Conservation (phyloP, 306 rosid genomes). For the Acacia confusa region DNA sequence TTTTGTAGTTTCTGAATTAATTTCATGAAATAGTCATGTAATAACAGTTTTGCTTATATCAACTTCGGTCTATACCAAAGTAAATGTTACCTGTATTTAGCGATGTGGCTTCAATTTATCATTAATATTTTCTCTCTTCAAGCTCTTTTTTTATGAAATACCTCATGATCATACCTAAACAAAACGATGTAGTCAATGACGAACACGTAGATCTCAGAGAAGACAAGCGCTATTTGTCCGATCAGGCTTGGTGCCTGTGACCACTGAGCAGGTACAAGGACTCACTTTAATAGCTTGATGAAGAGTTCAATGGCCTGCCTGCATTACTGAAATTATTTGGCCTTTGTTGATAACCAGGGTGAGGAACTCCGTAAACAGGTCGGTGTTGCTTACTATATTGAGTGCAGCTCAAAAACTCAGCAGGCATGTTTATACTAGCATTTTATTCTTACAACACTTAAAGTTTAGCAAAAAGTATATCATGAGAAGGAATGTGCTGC, state of each 20-base stretch:
- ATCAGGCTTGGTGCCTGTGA: slow-evolving; percentile 88
- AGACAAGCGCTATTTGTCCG: slow-evolving; percentile 81
- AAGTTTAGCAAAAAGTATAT: not conserved
- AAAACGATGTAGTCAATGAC: slow-evolving; percentile 2
- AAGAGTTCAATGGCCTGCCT: slow-evolving; percentile 22
- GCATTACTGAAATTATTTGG: slow-evolving; percentile 8
- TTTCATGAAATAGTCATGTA: not conserved
- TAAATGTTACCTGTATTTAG: too few relatives aligned
- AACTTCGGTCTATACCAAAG: not conserved
- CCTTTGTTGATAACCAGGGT: slow-evolving; percentile 56
- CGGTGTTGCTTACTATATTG: slow-evolving; percentile 75
- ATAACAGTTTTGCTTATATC: not conserved
- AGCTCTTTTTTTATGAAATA: not conserved
- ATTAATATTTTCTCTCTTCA: not conserved
- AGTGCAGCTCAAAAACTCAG: slow-evolving; percentile 98
- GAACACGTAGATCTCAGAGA: slow-evolving; percentile 74
- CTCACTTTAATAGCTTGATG: slow-evolving; percentile 21
- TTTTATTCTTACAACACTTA: slow-evolving; percentile 20
- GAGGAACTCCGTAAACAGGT: slow-evolving; percentile 93
- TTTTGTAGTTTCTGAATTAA: not conserved
- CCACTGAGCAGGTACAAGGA: slow-evolving; percentile 68
- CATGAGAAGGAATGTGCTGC: not conserved
- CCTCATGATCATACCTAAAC: not conserved
- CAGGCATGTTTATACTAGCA: slow-evolving; percentile 52
- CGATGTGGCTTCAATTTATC: not conserved